Percentiles rank a stretch among this genome's conserved stretches.
Evolutionary conservation across 257 asterid species (phyloP).

Genomic region (Gardenia jasminoides): DNA sequence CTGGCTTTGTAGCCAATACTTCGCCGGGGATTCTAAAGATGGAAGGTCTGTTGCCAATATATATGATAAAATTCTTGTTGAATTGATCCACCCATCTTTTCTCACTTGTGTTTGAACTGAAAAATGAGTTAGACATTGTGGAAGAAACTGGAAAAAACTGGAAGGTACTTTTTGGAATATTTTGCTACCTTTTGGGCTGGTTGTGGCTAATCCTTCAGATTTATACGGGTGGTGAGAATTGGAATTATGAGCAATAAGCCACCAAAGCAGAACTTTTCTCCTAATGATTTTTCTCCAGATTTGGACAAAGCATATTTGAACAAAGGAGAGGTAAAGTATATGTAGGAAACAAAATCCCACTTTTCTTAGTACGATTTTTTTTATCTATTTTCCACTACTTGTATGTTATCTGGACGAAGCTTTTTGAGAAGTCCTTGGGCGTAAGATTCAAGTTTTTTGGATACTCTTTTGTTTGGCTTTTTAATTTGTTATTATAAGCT

Average conservation of each 20-base stretch:
- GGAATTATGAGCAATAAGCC: not conserved
- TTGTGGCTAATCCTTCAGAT: not conserved
- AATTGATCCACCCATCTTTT: conserved; percentile 3
- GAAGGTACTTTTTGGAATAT: not conserved
- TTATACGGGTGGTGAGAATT: not conserved
- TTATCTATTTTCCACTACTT: no score
- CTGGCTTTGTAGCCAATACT: conserved; percentile 23
- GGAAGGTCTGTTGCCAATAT: not conserved
- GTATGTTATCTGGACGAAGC: no score
- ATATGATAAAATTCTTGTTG: not conserved
- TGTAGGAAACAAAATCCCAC: no score
- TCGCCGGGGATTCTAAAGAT: conserved; percentile 27
- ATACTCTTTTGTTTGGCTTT: no score
- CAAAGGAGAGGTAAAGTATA: no score
- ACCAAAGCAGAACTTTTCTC: not conserved
- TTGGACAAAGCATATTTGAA: no score
- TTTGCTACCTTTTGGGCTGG: not conserved
- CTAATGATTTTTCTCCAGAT: not conserved
- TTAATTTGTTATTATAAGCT: no score
- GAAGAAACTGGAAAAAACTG: not conserved
- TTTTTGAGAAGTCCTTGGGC: no score
- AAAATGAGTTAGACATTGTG: not conserved
- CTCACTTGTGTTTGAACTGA: conserved; percentile 5
- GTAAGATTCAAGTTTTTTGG: no score
- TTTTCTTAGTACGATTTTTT: no score